These are phyloP conservation scores for Zygosaccharomyces sapae DNA, from an alignment of 1,139 yeast species.

Conservation along the genomic window DNA sequence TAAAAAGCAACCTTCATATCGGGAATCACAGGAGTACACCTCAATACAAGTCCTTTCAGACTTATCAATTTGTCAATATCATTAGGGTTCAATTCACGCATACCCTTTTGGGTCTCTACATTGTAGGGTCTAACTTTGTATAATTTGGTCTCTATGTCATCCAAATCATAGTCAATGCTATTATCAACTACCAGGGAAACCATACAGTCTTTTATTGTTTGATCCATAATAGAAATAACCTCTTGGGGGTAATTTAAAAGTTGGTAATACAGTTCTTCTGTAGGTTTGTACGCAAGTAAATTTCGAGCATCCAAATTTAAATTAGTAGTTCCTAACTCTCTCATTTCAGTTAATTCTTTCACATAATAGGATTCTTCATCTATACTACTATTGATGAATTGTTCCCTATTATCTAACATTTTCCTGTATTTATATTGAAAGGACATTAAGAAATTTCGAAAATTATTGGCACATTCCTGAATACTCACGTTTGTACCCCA, in stretches of 20 bases:
- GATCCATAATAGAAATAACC: constrained; percentile 96
- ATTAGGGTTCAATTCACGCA: constrained; percentile 92
- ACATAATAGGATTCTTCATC: constrained; percentile 77
- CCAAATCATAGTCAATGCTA: constrained; percentile 39
- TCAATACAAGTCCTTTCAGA: constrained; percentile 83
- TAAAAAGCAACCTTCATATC: constrained; percentile 98
- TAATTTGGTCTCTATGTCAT: constrained; percentile 70
- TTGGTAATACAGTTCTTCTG: constrained; percentile 78
- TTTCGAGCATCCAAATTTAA: constrained; percentile 81
- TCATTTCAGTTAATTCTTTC: constrained; percentile 67
- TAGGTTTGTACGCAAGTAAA: constrained; percentile 67
- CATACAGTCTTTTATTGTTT: constrained; percentile 86
- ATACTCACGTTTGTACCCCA: constrained; percentile 99
- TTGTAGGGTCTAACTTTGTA: constrained; percentile 89
- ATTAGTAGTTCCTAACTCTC: constrained; percentile 73
- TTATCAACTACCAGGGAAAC: constrained; percentile 68
- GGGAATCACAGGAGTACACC: constrained; percentile 90
- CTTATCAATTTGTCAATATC: constrained; percentile 92
- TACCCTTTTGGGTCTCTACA: constrained; percentile 66
- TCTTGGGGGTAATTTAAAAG: constrained; percentile 92
- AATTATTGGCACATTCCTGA: constrained; percentile 74
- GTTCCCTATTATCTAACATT: constrained; percentile 47
- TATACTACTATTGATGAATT: constrained; percentile 44
- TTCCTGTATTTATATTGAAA: constrained; percentile 77
- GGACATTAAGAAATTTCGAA: constrained; percentile 77